Percentiles rank a stretch among this genome's conserved stretches.
Evolutionary conservation across 805 yeast species (phyloP).

Genomic region (Saccharomycopsis schoenii): DNA sequence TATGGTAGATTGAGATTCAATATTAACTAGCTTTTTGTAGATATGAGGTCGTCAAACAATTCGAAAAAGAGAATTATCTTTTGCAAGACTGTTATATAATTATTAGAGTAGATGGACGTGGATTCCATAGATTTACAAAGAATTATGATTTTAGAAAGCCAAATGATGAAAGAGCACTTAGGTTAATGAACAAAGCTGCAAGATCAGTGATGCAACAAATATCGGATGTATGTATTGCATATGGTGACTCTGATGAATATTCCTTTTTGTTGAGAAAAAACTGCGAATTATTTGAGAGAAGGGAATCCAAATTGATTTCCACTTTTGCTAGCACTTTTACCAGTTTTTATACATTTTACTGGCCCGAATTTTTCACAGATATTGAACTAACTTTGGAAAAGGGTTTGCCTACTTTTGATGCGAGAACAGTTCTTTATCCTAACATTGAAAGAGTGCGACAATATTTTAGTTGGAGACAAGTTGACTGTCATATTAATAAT

Average conservation of each 20-base stretch:
- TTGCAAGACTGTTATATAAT: conserved; percentile 77
- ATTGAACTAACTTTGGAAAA: conserved; percentile 23
- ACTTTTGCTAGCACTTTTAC: conserved; percentile 78
- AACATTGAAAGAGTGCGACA: conserved; percentile 51
- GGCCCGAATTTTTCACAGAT: conserved; percentile 52
- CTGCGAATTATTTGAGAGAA: conserved; percentile 67
- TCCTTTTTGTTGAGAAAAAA: conserved; percentile 61
- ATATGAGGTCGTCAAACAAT: conserved; percentile 76
- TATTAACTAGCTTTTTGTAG: conserved; percentile 1
- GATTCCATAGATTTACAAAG: conserved; percentile 78
- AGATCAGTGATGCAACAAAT: conserved; percentile 48
- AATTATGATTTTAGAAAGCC: conserved; percentile 76
- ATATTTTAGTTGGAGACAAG: conserved; percentile 91
- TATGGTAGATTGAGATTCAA: background rate
- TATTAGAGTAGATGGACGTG: conserved; percentile 85
- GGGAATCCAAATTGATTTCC: conserved; percentile 70
- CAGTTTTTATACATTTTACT: conserved; percentile 58
- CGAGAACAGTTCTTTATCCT: conserved; percentile 84
- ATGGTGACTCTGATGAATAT: conserved; percentile 94
- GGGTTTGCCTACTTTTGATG: conserved; percentile 80
- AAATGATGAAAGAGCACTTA: conserved; percentile 69
- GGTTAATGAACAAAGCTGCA: conserved; percentile 79
- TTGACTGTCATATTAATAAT: conserved; percentile 92
- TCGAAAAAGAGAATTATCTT: conserved; percentile 64
- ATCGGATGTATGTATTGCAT: conserved; percentile 70